Evolutionary conservation across 495 filamentous ascomycete species (phyloP).

Genomic region (Cercophora sp.): DNA sequence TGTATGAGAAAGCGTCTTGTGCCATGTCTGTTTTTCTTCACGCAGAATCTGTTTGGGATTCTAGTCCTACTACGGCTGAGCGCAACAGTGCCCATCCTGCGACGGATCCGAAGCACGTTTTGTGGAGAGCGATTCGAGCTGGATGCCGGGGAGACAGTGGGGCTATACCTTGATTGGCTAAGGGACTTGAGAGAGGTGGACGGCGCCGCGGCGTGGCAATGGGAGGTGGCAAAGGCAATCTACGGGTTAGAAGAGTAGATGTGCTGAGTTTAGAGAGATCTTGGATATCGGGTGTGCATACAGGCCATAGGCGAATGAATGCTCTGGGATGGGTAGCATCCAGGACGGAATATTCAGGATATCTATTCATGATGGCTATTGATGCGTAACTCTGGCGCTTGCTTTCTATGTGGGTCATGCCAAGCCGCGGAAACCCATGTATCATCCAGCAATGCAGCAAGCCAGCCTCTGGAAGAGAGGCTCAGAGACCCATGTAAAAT

Average conservation of each 20-base stretch:
- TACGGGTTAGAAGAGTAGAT: slow-evolving; percentile 38
- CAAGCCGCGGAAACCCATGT: no score
- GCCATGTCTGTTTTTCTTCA: slow-evolving; percentile 57
- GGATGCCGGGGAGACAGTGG: slow-evolving; percentile 44
- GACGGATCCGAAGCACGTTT: slow-evolving; percentile 38
- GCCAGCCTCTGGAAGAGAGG: no score
- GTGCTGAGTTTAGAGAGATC: background rate
- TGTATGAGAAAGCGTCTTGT: slow-evolving; percentile 53
- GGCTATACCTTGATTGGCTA: slow-evolving; percentile 52
- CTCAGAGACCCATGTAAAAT: no score
- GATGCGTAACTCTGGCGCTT: no score
- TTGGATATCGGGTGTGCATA: background rate
- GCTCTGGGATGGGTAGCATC: no score
- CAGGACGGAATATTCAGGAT: no score
- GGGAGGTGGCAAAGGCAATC: slow-evolving; percentile 44
- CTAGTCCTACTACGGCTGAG: slow-evolving; percentile 53
- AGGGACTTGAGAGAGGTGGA: slow-evolving; percentile 48
- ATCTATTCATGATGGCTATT: no score
- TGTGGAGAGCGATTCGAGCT: slow-evolving; percentile 44
- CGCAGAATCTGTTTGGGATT: slow-evolving; percentile 54
- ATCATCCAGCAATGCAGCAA: no score
- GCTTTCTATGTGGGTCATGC: no score
- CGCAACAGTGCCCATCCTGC: slow-evolving; percentile 43
- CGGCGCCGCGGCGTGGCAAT: slow-evolving; percentile 47
- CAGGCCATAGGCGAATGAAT: no score